Evolutionary conservation across 139 green algal genomes (phyloP).

Genomic region (Penium margaritaceum): DNA sequence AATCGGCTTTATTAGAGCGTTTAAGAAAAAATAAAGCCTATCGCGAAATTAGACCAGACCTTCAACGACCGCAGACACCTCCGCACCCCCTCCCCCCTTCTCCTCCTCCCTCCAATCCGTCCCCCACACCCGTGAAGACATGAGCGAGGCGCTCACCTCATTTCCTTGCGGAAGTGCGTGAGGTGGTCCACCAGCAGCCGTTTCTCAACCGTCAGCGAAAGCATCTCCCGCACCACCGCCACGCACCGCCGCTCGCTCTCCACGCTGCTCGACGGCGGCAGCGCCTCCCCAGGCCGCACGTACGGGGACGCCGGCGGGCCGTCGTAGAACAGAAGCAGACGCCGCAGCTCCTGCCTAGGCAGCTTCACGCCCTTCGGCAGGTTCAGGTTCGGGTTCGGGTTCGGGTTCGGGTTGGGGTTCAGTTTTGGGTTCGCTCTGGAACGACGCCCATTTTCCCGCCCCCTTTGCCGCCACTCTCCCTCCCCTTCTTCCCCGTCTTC

Average conservation of each 20-base stretch:
- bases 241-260: constrained; percentile 28
- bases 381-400: constrained; percentile 10
- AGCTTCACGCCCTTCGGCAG: constrained; percentile 21
- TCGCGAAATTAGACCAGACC: too few species aligned
- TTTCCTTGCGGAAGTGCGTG: constrained; percentile 42
- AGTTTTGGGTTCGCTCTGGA: not conserved
- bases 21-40: too few species aligned
- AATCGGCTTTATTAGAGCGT: too few species aligned
- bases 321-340: constrained; percentile 19
- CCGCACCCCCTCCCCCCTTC: too few species aligned
- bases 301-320: constrained; percentile 25
- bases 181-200: constrained; percentile 36
- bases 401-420: not conserved
- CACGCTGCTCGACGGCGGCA: not conserved
- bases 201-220: constrained; percentile 37
- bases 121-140: too few species aligned
- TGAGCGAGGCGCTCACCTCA: too few species aligned
- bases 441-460: not conserved
- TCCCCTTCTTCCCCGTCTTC: not conserved
- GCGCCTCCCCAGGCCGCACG: not conserved
- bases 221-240: constrained; percentile 24
- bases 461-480: not conserved
- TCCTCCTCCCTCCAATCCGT: too few species aligned
- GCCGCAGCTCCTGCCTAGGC: constrained; percentile 10
- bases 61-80: too few species aligned